Evolutionary conservation across 2,329 filamentous ascomycete genomes (phyloP), one percentile per base, ranked within the genome.

Genomic region (Fusarium paranaense): DNA sequence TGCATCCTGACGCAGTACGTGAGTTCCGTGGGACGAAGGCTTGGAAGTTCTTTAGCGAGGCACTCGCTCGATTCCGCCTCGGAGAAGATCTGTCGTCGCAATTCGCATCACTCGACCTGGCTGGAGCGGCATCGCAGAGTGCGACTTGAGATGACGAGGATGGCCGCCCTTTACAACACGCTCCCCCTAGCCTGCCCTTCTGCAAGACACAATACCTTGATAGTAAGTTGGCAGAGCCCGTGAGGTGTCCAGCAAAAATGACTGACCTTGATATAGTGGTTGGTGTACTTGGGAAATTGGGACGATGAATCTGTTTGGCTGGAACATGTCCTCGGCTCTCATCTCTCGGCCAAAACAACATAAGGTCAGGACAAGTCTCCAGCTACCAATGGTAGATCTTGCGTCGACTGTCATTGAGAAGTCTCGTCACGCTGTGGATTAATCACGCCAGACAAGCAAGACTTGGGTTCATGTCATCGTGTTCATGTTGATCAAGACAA

Each of bases 381-480:
- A n/a, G 22, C 22, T 27, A 47, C 42, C 22, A 27, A 7, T 4
- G 16, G 16, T 11, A 30, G 16, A 50, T 18, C 14, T 50, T 50
- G 25, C 9, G 1, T 32, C 20, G 6, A 25, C 6, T 14, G 61
- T 18, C 45, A n/a, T n/a, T 7, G 14, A 50, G n/a, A 54, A 2
- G 6, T 6, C 30, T 52, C 13, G 6, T 7, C 27, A 32, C 25
- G 25, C 10, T 32, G 18, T 52, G 18, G 47, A 30, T 14, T 8
- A 14, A 32, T 52, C 27, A 52, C 27, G 27, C 6, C 18, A 30
- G 27, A n/a, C 27, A 52, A 52, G 47, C 25, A 52, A 52, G 27
- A 52, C 18, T 25, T 42, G 59, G 62, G 37, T 52, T 72, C 71
- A 71, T 67, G 10, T 61, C 59, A 33, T 73, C 56, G 27, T 62